Evolutionary conservation across 768 basidiomycete species (phyloP), one percentile per base, ranked within the genome.

Genomic region (Kwoniella sp.): DNA sequence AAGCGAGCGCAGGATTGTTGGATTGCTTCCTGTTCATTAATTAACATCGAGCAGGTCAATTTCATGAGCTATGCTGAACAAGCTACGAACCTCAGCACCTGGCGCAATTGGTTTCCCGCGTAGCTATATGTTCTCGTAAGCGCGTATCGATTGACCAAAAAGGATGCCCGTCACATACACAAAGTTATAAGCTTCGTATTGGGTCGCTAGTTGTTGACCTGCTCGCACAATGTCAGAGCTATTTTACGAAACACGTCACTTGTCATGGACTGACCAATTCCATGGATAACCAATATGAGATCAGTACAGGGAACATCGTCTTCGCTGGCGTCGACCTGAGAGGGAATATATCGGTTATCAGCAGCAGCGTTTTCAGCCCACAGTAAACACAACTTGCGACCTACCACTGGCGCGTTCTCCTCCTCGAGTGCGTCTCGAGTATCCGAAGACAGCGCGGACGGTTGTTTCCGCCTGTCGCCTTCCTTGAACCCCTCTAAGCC

Each of bases 271-370:
- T 77, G 71, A 30, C 81, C 83, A 26, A 83, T 83, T 1, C 83
- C 83, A 69, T 83, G 83, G 13, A 83, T 76, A 55, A 83, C 77
- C 54, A 83, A 67, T n/a, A 83, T 82, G 24, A 83, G 72, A 68
- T 83, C 82, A 2, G 82, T 83, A 56, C 77, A 78, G 7, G 72
- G 75, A 15, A 68, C 53, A 40, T 80, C 77, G n/a, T 76, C 73
- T 21, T 74, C 76, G 27, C 72, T 69, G 19, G 74, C 63, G 25
- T 77, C 78, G 10, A 67, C 68, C 68, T 71, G 55, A 6, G 25
- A 4, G 9, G 33, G 13, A 13, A 33, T 33, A 13, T 6, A 33
- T 33, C 13, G n/a, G n/a, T n/a, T n/a, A n/a, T n/a, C n/a, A n/a
- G n/a, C n/a, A n/a, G n/a, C n/a, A n/a, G n/a, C n/a, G n/a, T n/a